Base-by-base conservation (phyloP, 2,329 filamentous ascomycete species). In the Aspergillus pseudotamarii region DNA sequence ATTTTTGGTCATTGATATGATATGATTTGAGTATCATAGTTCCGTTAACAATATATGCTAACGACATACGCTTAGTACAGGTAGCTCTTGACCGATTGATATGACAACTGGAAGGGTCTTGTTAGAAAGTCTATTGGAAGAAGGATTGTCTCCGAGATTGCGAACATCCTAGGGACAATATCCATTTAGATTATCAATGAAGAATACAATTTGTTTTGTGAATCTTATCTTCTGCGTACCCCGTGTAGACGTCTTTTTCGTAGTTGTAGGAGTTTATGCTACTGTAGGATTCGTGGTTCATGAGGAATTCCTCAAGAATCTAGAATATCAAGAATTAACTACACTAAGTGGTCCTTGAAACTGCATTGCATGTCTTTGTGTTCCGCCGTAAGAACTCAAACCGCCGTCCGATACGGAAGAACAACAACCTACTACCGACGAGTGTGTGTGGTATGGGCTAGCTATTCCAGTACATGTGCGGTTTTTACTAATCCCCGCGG, bases 321-420 rank as follows among this genome's bases (percentile, higher is more conserved):
- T 26, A 26, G 26, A 26, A 26, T 26, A 26, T 26, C 26, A 26
- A 26, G 3, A 3, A 26, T 26, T 26, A 26, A 26, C 26, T 26
- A 26, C 5, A 26, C 26, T 26, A 4, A 26, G 26, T 55, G 50
- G 21, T 36, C 46, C 9, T 34, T 38, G n/a, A 48, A 62, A 65
- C 19, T 64, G 67, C 67, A 48, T 57, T 32, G 45, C 36, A 6
- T 48, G 65, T 11, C 10, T 38, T 2, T 64, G 26, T 64, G 61
- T 54, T 38, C 48, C 56, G 55, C 65, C 65, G 66, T 68, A 68
- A 41, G 30, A 26, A 38, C 12, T 21, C 16, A 50, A 50, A 30
- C 12, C 26, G 16, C 46, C 16, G 26, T 26, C 26, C n/a, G n/a
- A 26, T 26, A n/a, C 26, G 26, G 46, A 30, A 16, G 46, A 26